These are phyloP conservation scores for sweet orange (Citrus sinensis) DNA, from an alignment of 345 rosid genomes.

Conservation along the genomic window DVS_A1.0 CM039166.1:18214501-18215000, in stretches of 20 bases:
- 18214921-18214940: background rate
- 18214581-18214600: background rate
- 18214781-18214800: background rate
- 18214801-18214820: background rate
- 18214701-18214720: background rate
- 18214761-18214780: background rate
- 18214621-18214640: background rate
- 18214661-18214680: background rate
- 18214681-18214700: background rate
- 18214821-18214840: background rate
- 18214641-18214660: background rate
- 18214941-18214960: background rate
- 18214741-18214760: background rate
- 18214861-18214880: background rate
- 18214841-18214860: background rate
- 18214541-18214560: slow-evolving; percentile 15
- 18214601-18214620: background rate
- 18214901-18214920: background rate
- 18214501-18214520: slow-evolving; percentile 63
- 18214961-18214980: background rate
- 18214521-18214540: slow-evolving; percentile 43
- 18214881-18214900: no score
- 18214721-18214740: background rate
- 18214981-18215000: background rate
- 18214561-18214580: background rate